A percentile compares a stretch with the other conserved stretches of the same genome.
Evolutionary conservation across 2,329 filamentous ascomycete genomes (phyloP).

Genomic region (Phaeosphaeriaceae sp.): DNA sequence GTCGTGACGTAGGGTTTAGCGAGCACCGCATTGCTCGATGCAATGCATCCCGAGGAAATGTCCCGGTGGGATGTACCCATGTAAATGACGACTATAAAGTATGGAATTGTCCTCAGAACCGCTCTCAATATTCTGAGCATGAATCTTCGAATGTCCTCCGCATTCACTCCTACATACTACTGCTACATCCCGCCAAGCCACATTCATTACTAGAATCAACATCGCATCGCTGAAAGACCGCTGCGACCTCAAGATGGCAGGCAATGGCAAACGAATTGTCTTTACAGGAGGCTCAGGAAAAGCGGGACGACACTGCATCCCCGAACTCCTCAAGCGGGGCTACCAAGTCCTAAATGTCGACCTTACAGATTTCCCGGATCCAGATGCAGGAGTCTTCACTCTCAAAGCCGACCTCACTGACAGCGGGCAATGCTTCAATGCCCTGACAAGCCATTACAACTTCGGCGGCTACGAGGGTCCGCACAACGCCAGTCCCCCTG

Average conservation of each 20-base stretch:
- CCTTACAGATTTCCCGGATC: conserved; percentile 55
- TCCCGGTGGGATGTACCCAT: conserved; percentile 13
- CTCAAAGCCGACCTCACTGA: conserved; percentile 64
- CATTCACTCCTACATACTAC: neutral
- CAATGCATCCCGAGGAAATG: neutral
- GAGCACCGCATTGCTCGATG: neutral
- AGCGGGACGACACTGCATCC: conserved; percentile 63
- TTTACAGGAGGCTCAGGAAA: conserved; percentile 58
- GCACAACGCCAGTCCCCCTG: conserved; percentile 55
- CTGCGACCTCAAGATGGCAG: conserved; percentile 19
- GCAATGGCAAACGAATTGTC: conserved; percentile 50
- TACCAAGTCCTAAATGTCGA: conserved; percentile 65
- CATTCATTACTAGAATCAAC: neutral
- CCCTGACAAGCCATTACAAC: conserved; percentile 62
- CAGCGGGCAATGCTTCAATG: conserved; percentile 63
- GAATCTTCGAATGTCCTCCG: neutral
- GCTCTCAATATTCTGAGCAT: neutral
- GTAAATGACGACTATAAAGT: conserved; percentile 18
- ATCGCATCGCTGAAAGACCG: neutral
- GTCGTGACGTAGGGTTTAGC: conserved; percentile 27
- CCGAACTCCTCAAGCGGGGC: conserved; percentile 58
- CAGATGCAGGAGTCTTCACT: conserved; percentile 56
- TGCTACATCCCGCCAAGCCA: neutral
- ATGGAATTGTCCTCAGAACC: neutral
- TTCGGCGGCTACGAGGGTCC: conserved; percentile 58